phyloP scores from a whole-genome alignment of 768 basidiomycete genomes.

The Fomitopsis pulvina region DNA sequence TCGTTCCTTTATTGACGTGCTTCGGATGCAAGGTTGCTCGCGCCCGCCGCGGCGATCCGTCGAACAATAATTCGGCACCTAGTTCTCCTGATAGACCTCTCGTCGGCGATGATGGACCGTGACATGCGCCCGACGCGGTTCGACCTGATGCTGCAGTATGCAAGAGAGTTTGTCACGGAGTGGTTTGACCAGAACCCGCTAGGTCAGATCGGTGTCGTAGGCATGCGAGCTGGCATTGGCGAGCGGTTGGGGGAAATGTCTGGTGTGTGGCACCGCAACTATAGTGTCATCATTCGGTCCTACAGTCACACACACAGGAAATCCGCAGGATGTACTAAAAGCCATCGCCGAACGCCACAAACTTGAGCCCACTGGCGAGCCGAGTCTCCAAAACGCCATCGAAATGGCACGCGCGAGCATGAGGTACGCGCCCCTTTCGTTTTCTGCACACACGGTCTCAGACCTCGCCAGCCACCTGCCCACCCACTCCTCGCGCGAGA shows the following conservation, averaged over 20 bases:
- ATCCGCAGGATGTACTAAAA: conserved; percentile 93
- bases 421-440: conserved; percentile 44
- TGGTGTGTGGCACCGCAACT: conserved; percentile 44
- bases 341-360: conserved; percentile 80
- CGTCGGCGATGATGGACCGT: conserved; percentile 86
- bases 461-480: conserved; percentile 74
- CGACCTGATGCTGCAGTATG: conserved; percentile 84
- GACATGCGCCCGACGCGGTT: conserved; percentile 95
- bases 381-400: conserved; percentile 95
- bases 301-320: conserved; percentile 46
- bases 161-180: conserved; percentile 86
- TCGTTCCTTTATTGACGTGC: conserved; percentile 7
- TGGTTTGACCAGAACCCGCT: conserved; percentile 99
- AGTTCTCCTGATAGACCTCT: conserved; percentile 87
- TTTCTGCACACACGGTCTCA: not conserved
- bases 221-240: conserved; percentile 85
- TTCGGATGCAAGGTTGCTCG: conserved; percentile 48
- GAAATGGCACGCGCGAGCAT: conserved; percentile 94
- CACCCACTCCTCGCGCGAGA: conserved; percentile 93
- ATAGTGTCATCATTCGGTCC: not conserved
- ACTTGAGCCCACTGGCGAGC: conserved; percentile 86
- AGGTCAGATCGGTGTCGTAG: conserved; percentile 93
- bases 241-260: conserved; percentile 92
- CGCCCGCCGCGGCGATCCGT: conserved; percentile 81
- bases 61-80: conserved; percentile 96